Conservation (phyloP, 1,284 basidiomycete genomes). For the Mycena sp. region DNA sequence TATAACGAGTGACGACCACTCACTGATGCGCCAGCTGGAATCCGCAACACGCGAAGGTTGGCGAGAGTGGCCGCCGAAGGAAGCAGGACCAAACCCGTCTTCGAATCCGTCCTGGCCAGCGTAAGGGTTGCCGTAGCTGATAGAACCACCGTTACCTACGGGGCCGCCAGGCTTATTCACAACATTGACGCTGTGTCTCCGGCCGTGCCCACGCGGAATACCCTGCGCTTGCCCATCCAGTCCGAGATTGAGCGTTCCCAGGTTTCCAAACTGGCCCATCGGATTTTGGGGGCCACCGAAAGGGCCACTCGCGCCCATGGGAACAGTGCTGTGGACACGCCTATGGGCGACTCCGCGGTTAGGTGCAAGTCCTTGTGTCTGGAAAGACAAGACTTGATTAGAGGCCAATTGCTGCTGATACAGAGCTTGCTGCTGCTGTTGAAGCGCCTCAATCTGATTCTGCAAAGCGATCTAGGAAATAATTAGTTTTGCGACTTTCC, state of each 20-base stretch:
- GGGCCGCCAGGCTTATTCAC: slow-evolving; percentile 72
- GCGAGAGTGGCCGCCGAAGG: slow-evolving; percentile 72
- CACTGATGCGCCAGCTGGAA: slow-evolving; percentile 90
- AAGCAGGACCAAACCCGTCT: slow-evolving; percentile 72
- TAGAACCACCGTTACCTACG: slow-evolving; percentile 62
- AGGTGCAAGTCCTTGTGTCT: slow-evolving; percentile 75
- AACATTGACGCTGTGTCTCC: slow-evolving; percentile 95
- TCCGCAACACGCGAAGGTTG: slow-evolving; percentile 77
- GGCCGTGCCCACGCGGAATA: slow-evolving; percentile 85
- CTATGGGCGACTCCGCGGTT: slow-evolving; percentile 74
- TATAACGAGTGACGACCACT: slow-evolving; percentile 40
- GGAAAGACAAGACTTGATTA: slow-evolving; percentile 76
- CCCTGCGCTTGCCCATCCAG: slow-evolving; percentile 72
- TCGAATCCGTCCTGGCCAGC: slow-evolving; percentile 73
- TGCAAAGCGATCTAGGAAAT: slow-evolving; percentile 82
- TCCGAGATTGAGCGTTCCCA: slow-evolving; percentile 65
- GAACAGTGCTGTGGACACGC: slow-evolving; percentile 89
- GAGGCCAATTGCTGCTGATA: slow-evolving; percentile 88
- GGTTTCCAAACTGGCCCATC: slow-evolving; percentile 75
- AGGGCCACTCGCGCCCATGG: slow-evolving; percentile 60
- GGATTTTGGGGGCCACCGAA: slow-evolving; percentile 60
- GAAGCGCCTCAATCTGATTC: slow-evolving; percentile 89
- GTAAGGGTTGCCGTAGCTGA: slow-evolving; percentile 59
- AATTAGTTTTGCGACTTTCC: slow-evolving; percentile 22
- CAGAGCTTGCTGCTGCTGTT: slow-evolving; percentile 88